Base-by-base conservation (phyloP, 768 basidiomycete species). In the Wakefieldia striispora region DNA sequence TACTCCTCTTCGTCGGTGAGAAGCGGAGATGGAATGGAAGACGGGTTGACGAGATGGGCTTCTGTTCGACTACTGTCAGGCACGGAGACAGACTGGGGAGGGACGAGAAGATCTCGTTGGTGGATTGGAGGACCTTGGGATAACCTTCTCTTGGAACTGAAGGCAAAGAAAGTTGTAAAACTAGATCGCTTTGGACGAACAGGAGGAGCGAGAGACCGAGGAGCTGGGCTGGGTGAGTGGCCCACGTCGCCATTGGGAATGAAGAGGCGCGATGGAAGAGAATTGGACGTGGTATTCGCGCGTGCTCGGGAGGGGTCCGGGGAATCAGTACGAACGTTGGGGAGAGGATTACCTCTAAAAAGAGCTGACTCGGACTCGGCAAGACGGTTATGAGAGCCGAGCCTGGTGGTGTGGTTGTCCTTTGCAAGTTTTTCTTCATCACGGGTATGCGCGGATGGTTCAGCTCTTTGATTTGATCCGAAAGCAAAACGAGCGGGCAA, bases 171-270 rank as follows among this genome's bases (percentile, higher is more conserved):
- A 35, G 50, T 53, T 8, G 61, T 47, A 4, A 58, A 53, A 58
- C 83, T 84, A n/a, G 70, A 67, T 8, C 82, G 73, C 59, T 74
- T 75, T 44, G 49, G 51, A n/a, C 61, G 56, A 12, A 39, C 17
- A 35, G 59, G 52, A 24, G 58, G 36, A 1, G 17, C 44, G 38
- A 52, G 24, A 4, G 62, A 53, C 2, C 66, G 70, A 6, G 53
- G 61, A 29, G 54, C 0, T 14, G 61, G 63, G 26, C 53, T 66
- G 4, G 88, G 88, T 0, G 83, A 79, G 52, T 85, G 83, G 24
- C 86, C 86, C 19, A 89, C 76, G 21, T 82, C 86, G 26, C 82
- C 84, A 5, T 73, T 63, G 31, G 77, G 63, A 50, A 72, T 73
- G 57, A 75, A 67, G 56, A 75, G 77, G 0, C 76, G 72, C 9